Conservation (phyloP, 495 filamentous ascomycete species). For the Penicillium macrosclerotiorum region DNA sequence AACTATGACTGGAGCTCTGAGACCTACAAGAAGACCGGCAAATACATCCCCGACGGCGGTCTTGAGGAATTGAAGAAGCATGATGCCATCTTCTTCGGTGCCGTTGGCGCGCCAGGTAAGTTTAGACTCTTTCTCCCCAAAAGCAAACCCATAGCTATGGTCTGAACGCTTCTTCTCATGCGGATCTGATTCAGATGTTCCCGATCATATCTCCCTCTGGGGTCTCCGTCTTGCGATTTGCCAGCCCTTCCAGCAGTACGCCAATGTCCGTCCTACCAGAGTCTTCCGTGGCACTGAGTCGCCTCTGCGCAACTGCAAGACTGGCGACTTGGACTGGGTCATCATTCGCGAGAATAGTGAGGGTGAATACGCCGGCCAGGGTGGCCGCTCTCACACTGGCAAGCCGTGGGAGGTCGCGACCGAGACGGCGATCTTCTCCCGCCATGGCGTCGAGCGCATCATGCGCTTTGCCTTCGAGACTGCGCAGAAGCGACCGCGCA, state of each 20-base stretch:
- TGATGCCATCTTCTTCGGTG: constrained; percentile 57
- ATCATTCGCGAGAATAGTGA: constrained; percentile 59
- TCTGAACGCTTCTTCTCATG: constrained; percentile 10
- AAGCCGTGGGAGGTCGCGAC: constrained; percentile 53
- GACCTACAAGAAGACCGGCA: constrained; percentile 51
- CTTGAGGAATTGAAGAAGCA: constrained; percentile 50
- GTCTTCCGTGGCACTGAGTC: constrained; percentile 49
- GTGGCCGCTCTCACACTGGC: constrained; percentile 49
- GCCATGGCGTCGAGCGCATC: constrained; percentile 51
- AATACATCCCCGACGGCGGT: constrained; percentile 54
- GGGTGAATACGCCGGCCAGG: constrained; percentile 57
- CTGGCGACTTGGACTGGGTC: constrained; percentile 51
- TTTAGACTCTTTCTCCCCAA: no score
- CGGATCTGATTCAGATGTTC: constrained; percentile 44
- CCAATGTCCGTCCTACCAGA: constrained; percentile 54
- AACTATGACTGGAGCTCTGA: constrained; percentile 53
- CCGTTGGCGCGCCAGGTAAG: constrained; percentile 54
- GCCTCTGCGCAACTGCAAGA: constrained; percentile 43
- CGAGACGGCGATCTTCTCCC: constrained; percentile 55
- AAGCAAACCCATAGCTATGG: no score
- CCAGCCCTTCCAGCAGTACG: constrained; percentile 55
- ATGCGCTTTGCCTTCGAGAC: constrained; percentile 57
- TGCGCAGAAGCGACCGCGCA: constrained; percentile 43
- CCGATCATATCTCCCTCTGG: constrained; percentile 58
- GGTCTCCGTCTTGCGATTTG: constrained; percentile 53